phyloP scores from a whole-genome alignment of 164 flowering plant genomes.

The Saururus chinensis region DNA sequence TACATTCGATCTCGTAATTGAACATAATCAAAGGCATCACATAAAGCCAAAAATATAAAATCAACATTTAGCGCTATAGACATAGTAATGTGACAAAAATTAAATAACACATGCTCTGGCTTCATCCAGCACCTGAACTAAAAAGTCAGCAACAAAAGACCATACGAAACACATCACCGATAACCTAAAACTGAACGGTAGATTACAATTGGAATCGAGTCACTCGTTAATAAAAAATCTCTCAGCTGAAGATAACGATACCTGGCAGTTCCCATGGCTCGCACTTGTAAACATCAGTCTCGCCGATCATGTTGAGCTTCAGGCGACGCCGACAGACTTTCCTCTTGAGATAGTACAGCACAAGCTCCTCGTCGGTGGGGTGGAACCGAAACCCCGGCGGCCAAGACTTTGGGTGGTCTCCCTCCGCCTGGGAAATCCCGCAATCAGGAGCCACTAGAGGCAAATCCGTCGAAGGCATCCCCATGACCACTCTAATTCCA shows the following conservation, averaged over 20 bases:
- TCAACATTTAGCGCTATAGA: no score
- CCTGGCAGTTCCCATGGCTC: constrained; percentile 31
- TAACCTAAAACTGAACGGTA: background rate
- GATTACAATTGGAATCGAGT: background rate
- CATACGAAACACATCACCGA: background rate
- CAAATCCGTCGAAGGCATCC: no score
- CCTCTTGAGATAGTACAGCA: constrained; percentile 23
- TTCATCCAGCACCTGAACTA: no score
- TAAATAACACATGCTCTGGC: no score
- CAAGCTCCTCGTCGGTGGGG: constrained; percentile 29
- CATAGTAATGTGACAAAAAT: no score
- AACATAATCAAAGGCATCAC: no score
- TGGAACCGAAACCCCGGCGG: constrained; percentile 31
- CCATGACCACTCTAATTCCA: no score
- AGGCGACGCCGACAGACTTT: constrained; percentile 19
- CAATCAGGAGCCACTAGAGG: no score
- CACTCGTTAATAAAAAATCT: no score
- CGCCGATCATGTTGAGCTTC: constrained; percentile 14
- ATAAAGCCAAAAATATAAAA: no score
- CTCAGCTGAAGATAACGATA: background rate
- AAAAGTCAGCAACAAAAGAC: background rate
- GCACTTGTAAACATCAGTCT: constrained; percentile 25
- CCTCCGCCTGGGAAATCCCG: no score
- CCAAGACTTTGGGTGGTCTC: constrained; percentile 11
- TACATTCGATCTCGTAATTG: no score